Base-by-base conservation (phyloP, 805 yeast species). In the Nakazawaea wickerhamii region DNA sequence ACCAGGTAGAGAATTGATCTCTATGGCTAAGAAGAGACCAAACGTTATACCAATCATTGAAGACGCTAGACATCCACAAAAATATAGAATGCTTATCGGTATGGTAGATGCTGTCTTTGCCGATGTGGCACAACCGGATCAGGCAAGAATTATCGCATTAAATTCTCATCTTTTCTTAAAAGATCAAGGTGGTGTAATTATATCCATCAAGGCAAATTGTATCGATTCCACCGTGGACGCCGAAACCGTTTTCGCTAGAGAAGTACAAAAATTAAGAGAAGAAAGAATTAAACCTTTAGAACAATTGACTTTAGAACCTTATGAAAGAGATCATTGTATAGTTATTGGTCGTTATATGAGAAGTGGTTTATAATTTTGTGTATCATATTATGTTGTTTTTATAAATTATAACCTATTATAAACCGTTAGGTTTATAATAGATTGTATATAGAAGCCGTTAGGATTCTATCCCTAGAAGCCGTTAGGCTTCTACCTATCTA, bases 21-120 rank as follows among this genome's bases (percentile, higher is more conserved):
- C 95, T 60, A 93, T 93, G 99, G 99, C 99, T 65, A 93, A 91
- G 81, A 93, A 93, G 95, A 87, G 99, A 80, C 98, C 99, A 53
- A 93, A 93, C 64, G 95, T 93, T 46, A 88, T 93, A 55, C 99
- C 99, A 60, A 93, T 93, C 68, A 90, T 93, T 66, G 99, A 93
- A 72, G 99, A 93, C 73, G 99, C 99, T 51, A 90, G 99, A 77
- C 99, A 93, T 73, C 99, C 99, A 62, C 99, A 93, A 68, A 93
- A 93, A 73, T 93, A 93, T 83, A 84, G 99, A 77, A 93, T 93
- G 99, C 79, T 93, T 59, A 76, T 93, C 51, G 95, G 97, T 60
- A 93, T 93, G 99, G 99, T 93, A 53, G 99, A 93, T 69, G 87
- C 81, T 64, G 98, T 93, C 48, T 93, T 93, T 63, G 99, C 99